Base-by-base conservation (phyloP, 2,329 filamentous ascomycete species). In the Colletotrichum sp. region DNA sequence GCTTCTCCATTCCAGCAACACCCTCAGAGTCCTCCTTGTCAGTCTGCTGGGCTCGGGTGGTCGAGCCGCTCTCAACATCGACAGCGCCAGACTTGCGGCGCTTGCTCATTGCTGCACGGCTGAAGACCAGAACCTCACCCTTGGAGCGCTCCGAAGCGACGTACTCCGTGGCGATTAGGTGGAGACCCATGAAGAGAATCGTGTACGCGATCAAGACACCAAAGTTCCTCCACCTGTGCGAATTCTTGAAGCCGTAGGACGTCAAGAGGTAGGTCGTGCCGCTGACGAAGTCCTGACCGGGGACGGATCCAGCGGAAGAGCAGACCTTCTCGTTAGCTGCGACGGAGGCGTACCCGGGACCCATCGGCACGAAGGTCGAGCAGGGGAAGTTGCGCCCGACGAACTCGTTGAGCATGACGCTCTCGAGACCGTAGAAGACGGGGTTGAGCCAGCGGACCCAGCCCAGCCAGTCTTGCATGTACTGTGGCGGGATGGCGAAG, bases 391-490 rank as follows among this genome's bases (percentile, higher is more conserved):
- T 78, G 13, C 84, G 85, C 12, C 86, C 85, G 26, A 86, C 83
- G 68, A 92, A 90, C 77, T 95, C 93, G 80, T 93, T 94, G 71
- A 90, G 83, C 87, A 92, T 90, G 12, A 94, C 84, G 2, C 87
- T 86, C 79, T 94, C 92, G 78, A 94, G 93, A 0, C 88, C 91
- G 76, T 94, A 94, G 4, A 87, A 89, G 13, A 93, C 88, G 3
- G 92, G 81, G 68, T 90, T 91, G 71, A 94, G 90, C 92, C 92
- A 94, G 32, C 90, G 85, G 26, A 90, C 89, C 92, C 92, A 94
- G 2, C 89, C 89, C 13, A 91, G 52, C 80, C 80, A 80, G 24
- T 57, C 13, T 2, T 80, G 86, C 90, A 92, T 94, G 79, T 93
- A 80, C 9, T 75, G 69, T 0, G 78, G 74, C 0, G 81, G 81